phyloP scores from a whole-genome alignment of 2,329 filamentous ascomycete genomes.

The Colletotrichum euphorbiae region DNA sequence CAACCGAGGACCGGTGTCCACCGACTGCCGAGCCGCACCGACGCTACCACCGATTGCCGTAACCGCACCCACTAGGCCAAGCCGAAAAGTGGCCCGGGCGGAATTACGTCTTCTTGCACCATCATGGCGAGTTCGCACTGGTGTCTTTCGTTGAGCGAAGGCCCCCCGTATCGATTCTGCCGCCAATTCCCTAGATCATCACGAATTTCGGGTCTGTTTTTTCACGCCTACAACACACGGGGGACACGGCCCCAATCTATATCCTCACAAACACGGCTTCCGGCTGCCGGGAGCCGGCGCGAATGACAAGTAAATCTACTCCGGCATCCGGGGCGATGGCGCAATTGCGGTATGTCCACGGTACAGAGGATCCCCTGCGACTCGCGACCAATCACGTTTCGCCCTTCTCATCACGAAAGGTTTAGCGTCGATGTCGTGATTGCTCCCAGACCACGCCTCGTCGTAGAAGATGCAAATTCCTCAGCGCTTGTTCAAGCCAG shows the following conservation, averaged over 20 bases:
- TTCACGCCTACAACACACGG: background rate
- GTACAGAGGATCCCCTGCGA: conserved; percentile 34
- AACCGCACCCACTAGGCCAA: conserved; percentile 23
- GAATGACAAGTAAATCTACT: conserved; percentile 28
- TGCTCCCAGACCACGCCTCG: conserved; percentile 48
- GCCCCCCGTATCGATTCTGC: background rate
- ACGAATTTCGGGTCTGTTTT: background rate
- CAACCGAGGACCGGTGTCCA: conserved; percentile 29
- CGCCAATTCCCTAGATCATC: conserved; percentile 5
- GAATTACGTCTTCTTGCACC: conserved; percentile 38
- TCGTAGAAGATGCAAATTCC: conserved; percentile 34
- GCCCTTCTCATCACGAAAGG: conserved; percentile 57
- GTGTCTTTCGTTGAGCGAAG: conserved; percentile 10
- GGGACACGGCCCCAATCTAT: conserved; percentile 27
- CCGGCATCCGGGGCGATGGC: conserved; percentile 39
- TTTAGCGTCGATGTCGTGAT: conserved; percentile 67
- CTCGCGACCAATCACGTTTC: conserved; percentile 51
- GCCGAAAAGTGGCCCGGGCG: conserved; percentile 32
- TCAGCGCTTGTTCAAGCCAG: conserved; percentile 31
- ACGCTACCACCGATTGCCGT: conserved; percentile 32
- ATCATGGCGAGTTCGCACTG: conserved; percentile 32
- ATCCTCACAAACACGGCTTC: conserved; percentile 19
- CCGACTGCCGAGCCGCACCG: conserved; percentile 37
- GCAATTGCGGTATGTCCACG: conserved; percentile 40
- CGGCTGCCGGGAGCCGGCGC: conserved; percentile 36